These are phyloP conservation scores for Annulohypoxylon maeteangense DNA, from an alignment of 495 filamentous ascomycete genomes.

Conservation along the genomic window DNA sequence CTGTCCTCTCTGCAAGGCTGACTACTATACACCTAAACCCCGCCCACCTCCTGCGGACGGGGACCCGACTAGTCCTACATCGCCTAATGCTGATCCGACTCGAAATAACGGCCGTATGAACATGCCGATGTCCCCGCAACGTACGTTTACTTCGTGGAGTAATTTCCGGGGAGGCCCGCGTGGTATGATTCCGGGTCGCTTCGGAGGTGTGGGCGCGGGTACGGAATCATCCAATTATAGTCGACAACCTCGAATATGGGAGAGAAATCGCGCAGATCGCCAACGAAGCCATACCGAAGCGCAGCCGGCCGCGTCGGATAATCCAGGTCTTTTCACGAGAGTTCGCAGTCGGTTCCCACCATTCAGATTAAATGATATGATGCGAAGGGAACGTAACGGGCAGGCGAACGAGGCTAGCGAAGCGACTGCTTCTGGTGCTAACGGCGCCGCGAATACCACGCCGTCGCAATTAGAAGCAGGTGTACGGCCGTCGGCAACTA, in stretches of 20 bases:
- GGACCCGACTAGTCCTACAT: constrained; percentile 44
- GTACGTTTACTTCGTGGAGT: constrained; percentile 47
- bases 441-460: constrained; percentile 41
- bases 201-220: constrained; percentile 35
- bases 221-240: constrained; percentile 31
- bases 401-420: constrained; percentile 21
- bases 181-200: constrained; percentile 45
- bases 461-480: constrained; percentile 56
- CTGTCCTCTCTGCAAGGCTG: constrained; percentile 96
- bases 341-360: constrained; percentile 44
- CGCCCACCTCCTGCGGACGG: constrained; percentile 58
- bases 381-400: constrained; percentile 44
- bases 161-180: constrained; percentile 46
- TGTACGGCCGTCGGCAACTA: constrained; percentile 42
- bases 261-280: constrained; percentile 30
- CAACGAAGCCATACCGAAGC: constrained; percentile 19
- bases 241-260: constrained; percentile 34
- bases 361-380: constrained; percentile 36
- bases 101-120: constrained; percentile 54
- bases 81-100: constrained; percentile 41
- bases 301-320: constrained; percentile 25
- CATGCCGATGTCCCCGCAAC: constrained; percentile 49
- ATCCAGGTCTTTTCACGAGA: constrained; percentile 33
- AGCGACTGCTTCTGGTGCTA: constrained; percentile 32
- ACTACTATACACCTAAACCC: constrained; percentile 93